phyloP scores from a whole-genome alignment of 768 basidiomycete species.

The Lentinula edodes region DNA sequence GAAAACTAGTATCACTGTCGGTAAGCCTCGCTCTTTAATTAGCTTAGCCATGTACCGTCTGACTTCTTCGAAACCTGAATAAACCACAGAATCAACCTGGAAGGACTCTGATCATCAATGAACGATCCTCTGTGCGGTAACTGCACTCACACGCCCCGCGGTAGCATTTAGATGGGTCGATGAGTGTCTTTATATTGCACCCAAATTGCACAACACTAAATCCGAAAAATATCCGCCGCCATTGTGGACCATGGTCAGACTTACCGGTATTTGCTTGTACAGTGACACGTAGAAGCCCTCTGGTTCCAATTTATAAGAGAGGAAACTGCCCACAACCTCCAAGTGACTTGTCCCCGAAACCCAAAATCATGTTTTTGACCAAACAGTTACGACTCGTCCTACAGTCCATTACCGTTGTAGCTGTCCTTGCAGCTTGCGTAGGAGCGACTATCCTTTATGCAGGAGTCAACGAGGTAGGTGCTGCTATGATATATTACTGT shows the following conservation, averaged over 20 bases:
- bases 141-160: background rate
- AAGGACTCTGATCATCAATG: background rate
- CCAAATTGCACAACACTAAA: background rate
- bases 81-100: background rate
- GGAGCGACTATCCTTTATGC: slow-evolving; percentile 35
- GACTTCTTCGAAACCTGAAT: background rate
- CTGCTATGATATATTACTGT: background rate
- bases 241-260: background rate
- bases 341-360: background rate
- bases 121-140: background rate
- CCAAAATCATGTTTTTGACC: background rate
- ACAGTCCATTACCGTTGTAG: background rate
- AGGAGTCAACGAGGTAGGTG: slow-evolving; percentile 37
- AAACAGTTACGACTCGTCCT: background rate
- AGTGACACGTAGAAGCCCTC: background rate
- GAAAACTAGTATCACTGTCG: background rate
- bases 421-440: slow-evolving; percentile 3
- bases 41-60: background rate
- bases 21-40: background rate
- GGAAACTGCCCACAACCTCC: background rate
- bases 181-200: background rate
- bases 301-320: background rate
- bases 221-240: background rate
- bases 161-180: background rate
- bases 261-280: background rate